phyloP scores from a whole-genome alignment of 2,329 filamentous ascomycete genomes.

The Cadophora sp. region DNA sequence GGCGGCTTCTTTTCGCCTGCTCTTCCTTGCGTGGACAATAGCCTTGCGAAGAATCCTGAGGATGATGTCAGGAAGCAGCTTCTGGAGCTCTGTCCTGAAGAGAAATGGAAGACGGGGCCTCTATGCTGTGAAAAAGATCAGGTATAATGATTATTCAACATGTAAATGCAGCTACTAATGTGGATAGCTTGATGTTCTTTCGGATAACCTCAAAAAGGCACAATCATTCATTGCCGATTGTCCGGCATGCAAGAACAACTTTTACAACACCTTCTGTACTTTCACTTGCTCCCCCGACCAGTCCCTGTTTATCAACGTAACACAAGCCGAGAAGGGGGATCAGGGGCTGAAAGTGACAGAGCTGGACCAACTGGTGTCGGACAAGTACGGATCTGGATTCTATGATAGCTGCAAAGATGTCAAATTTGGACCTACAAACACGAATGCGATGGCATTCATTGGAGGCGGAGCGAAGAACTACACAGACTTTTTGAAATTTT shows the following conservation, averaged over 20 bases:
- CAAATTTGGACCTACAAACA: constrained; percentile 94
- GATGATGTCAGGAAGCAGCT: constrained; percentile 76
- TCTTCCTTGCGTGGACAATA: constrained; percentile 93
- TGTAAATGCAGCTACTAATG: constrained; percentile 9
- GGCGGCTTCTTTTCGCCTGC: constrained; percentile 89
- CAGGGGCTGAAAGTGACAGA: constrained; percentile 75
- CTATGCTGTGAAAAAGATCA: constrained; percentile 88
- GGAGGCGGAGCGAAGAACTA: constrained; percentile 95
- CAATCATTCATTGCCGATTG: constrained; percentile 91
- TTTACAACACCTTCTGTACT: constrained; percentile 97
- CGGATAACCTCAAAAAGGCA: constrained; percentile 84
- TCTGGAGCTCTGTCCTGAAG: constrained; percentile 78
- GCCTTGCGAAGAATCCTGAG: constrained; percentile 75
- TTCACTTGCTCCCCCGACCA: constrained; percentile 98
- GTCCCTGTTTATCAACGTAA: constrained; percentile 94
- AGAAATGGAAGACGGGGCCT: constrained; percentile 82
- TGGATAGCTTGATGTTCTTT: constrained; percentile 74
- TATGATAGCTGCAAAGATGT: constrained; percentile 99
- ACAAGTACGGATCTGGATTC: constrained; percentile 85
- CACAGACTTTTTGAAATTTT: constrained; percentile 83
- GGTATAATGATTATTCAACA: constrained; percentile 51
- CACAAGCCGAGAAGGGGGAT: constrained; percentile 68
- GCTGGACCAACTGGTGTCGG: constrained; percentile 86
- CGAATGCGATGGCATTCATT: constrained; percentile 93
- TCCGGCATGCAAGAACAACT: constrained; percentile 97